A percentile compares a stretch with the other conserved stretches of the same genome.
phyloP scores from a whole-genome alignment of 805 yeast genomes.

The Kuraishia molischiana region DNA sequence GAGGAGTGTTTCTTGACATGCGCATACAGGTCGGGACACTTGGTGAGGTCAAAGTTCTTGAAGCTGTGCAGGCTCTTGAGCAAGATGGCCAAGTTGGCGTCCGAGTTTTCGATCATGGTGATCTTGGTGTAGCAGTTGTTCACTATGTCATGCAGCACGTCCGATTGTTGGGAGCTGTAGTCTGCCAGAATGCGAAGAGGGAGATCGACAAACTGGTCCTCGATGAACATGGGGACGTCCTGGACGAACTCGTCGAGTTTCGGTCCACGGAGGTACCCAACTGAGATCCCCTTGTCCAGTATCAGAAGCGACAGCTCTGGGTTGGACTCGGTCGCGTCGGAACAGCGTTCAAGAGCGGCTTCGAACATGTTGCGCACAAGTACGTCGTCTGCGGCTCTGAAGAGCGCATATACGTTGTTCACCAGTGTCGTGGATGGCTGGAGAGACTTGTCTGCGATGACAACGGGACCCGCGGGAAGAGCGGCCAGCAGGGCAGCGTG shows the following conservation, averaged over 20 bases:
- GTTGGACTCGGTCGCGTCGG: constrained; percentile 11
- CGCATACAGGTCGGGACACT: constrained; percentile 11
- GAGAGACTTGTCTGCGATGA: too few relatives aligned
- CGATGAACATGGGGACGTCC: constrained; percentile 23
- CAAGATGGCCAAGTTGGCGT: not conserved
- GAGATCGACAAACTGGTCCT: constrained; percentile 16
- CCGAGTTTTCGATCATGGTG: constrained; percentile 10
- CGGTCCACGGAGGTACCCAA: constrained; percentile 2
- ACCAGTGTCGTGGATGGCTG: not conserved
- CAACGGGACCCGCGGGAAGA: too few relatives aligned
- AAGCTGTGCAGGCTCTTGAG: constrained; percentile 6
- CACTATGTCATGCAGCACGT: constrained; percentile 17
- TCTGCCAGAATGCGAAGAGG: constrained; percentile 22
- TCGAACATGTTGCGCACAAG: constrained; percentile 11
- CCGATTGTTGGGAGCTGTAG: constrained; percentile 22
- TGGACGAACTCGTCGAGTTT: constrained; percentile 23
- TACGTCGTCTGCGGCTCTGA: constrained; percentile 10
- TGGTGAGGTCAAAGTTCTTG: constrained; percentile 10
- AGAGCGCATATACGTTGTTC: constrained; percentile 12
- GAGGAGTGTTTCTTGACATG: constrained; percentile 11
- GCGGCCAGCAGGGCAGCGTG: too few relatives aligned
- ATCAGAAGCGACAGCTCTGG: constrained; percentile 18
- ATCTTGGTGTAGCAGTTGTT: constrained; percentile 25
- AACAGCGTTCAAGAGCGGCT: constrained; percentile 16
- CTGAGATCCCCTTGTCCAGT: constrained; percentile 14